A percentile compares a stretch with the other conserved stretches of the same genome.
Evolutionary conservation across 2,329 filamentous ascomycete species (phyloP).

Genomic region (Aureobasidium musti): DNA sequence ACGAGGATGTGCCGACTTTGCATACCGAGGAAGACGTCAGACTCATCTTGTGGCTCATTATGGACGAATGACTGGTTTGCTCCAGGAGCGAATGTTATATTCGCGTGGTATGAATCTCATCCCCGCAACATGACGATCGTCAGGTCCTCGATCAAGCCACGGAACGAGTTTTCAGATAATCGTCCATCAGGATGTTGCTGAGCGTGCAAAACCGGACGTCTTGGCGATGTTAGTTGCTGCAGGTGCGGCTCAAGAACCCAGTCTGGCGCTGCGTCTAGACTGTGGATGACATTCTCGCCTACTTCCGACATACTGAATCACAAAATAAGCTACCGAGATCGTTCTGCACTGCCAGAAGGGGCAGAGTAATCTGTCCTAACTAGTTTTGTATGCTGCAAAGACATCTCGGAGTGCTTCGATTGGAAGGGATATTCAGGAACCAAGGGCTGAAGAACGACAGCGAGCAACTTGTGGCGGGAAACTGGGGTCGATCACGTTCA

Average conservation of each 20-base stretch:
- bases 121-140: neutral
- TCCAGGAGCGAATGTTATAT: neutral
- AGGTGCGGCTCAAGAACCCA: neutral
- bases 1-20: neutral
- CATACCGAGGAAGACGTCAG: neutral
- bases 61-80: neutral
- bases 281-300: neutral
- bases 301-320: neutral
- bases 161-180: neutral
- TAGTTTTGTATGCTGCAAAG: neutral
- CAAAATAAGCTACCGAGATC: neutral
- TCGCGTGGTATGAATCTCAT: neutral
- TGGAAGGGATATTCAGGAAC: neutral
- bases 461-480: neutral
- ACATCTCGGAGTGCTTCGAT: neutral
- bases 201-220: neutral
- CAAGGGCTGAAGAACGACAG: neutral
- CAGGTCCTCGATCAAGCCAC: neutral
- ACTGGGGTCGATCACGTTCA: neutral
- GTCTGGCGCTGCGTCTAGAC: neutral
- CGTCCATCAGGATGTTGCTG: neutral
- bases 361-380: neutral
- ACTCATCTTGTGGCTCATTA: neutral
- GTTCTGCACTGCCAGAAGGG: neutral
- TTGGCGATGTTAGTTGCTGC: neutral